Base-by-base conservation (phyloP, 495 filamentous ascomycete species). In the Copromyces sp. region DNA sequence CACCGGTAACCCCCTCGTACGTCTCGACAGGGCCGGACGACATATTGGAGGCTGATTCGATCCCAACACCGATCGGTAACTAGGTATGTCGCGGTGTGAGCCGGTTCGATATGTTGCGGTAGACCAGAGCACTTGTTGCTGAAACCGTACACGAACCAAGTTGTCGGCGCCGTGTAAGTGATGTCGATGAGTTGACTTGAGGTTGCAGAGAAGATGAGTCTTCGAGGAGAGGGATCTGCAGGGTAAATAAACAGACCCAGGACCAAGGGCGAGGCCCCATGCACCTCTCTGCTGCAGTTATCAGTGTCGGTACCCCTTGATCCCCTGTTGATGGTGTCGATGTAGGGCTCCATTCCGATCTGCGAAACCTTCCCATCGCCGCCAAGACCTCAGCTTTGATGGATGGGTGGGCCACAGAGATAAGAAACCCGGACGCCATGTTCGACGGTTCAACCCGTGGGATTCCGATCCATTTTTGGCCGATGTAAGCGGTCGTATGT, bases 1-100 rank as follows among this genome's bases (percentile, higher is more conserved):
- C 68, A 20, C 75, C 79, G 11, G 45, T 16, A 37, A 89, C 86
- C 69, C 89, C 90, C 84, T 92, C 92, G 82, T 91, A 94, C 42
- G 86, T 81, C 20, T 88, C 78, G 45, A 84, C 78, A 38, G 80
- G 73, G n/a, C 83, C 83, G 75, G 76, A 42, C 39, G 79, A 80
- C 79, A 81, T 81, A 73, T 70, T 75, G 77, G 69, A 72, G 47
- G 41, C 14, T 20, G 17, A 9, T 61, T 35, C 53, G 14, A 17
- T 61, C 29, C 17, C 44, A 41, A 61, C 38, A 41, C 41, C 39
- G 29, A 38, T 68, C 59, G 44, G 39, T 45, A 24, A 39, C 7
- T 24, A 71, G n/a, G 14, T 71, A 71, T 45, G 24, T 71, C 39
- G 39, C 35, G 42, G 3, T 37, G 35, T 35, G 39, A 69, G 29